Conservation (phyloP, 2,329 filamentous ascomycete genomes). For the Lecanosticta acicola region DNA sequence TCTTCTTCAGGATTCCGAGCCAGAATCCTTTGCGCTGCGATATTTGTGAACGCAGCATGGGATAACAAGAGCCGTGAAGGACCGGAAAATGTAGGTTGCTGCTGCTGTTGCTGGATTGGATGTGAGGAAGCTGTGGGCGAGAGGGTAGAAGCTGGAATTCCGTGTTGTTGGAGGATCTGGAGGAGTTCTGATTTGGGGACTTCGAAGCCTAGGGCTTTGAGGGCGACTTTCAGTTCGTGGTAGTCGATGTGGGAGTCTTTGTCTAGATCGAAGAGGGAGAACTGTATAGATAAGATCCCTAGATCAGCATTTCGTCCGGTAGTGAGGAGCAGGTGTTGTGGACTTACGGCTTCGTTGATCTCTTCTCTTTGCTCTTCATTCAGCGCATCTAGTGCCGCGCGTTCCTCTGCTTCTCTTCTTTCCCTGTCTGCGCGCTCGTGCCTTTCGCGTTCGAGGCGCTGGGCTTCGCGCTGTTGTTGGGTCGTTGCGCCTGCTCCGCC, state of each 20-base stretch:
- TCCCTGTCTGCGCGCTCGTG: conserved; percentile 39
- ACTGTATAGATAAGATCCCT: conserved; percentile 48
- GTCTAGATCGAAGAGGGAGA: conserved; percentile 93
- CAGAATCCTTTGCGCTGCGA: conserved; percentile 72
- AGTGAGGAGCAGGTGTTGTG: neutral
- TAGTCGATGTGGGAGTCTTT: conserved; percentile 93
- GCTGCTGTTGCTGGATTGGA: conserved; percentile 14
- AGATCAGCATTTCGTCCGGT: neutral
- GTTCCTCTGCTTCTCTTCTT: conserved; percentile 38
- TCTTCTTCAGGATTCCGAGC: conserved; percentile 84
- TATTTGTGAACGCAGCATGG: conserved; percentile 64
- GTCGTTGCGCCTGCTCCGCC: conserved; percentile 26
- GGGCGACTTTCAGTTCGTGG: conserved; percentile 94
- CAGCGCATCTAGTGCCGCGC: conserved; percentile 51
- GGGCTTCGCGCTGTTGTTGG: conserved; percentile 38
- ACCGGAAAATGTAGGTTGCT: conserved; percentile 33
- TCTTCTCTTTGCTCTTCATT: conserved; percentile 88
- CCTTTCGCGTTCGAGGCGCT: conserved; percentile 39
- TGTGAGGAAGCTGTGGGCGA: conserved; percentile 48
- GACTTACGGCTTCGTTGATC: conserved; percentile 78
- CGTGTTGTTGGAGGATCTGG: conserved; percentile 72
- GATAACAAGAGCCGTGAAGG: conserved; percentile 64
- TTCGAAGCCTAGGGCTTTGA: conserved; percentile 92
- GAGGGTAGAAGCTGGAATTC: conserved; percentile 49
- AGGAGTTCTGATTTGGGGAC: conserved; percentile 81